A percentile compares a stretch with the other conserved stretches of the same genome.
Evolutionary conservation across 2,329 filamentous ascomycete genomes (phyloP).

Genomic region (Phialophora tarda): DNA sequence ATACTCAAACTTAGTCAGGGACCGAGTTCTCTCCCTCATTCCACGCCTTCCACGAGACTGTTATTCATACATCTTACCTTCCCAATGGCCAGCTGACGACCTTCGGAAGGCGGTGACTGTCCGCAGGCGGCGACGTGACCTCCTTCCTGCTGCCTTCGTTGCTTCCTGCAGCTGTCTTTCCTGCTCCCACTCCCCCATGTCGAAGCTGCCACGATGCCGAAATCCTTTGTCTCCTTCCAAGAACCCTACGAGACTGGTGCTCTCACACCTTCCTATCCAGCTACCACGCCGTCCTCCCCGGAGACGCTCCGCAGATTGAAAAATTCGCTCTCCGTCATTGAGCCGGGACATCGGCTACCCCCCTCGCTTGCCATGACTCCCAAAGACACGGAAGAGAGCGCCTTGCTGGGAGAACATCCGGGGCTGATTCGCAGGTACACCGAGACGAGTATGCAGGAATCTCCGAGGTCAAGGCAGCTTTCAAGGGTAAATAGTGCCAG

Average conservation of each 20-base stretch:
- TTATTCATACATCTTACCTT: constrained; percentile 7
- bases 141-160: constrained; percentile 1
- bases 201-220: constrained; percentile 30
- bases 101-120: constrained; percentile 27
- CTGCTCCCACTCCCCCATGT: constrained; percentile 3
- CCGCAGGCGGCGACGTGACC: constrained; percentile 23
- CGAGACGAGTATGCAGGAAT: constrained; percentile 19
- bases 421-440: constrained; percentile 22
- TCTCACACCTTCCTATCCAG: constrained; percentile 10
- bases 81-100: constrained; percentile 30
- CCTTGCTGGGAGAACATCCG: constrained; percentile 28
- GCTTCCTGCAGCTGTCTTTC: constrained; percentile 2
- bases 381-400: constrained; percentile 27
- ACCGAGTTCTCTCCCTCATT: background rate
- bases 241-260: constrained; percentile 26
- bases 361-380: constrained; percentile 30
- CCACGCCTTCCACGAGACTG: constrained; percentile 3
- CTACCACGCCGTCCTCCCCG: constrained; percentile 26
- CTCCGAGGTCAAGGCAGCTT: constrained; percentile 30
- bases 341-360: constrained; percentile 26
- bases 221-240: constrained; percentile 34
- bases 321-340: constrained; percentile 26
- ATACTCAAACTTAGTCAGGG: background rate
- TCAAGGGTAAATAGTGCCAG: constrained; percentile 37
- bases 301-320: constrained; percentile 14